These are phyloP conservation scores for Dactylis glomerata DNA, from an alignment of 176 grass and related monocot genomes.

Conservation along the genomic window DNA sequence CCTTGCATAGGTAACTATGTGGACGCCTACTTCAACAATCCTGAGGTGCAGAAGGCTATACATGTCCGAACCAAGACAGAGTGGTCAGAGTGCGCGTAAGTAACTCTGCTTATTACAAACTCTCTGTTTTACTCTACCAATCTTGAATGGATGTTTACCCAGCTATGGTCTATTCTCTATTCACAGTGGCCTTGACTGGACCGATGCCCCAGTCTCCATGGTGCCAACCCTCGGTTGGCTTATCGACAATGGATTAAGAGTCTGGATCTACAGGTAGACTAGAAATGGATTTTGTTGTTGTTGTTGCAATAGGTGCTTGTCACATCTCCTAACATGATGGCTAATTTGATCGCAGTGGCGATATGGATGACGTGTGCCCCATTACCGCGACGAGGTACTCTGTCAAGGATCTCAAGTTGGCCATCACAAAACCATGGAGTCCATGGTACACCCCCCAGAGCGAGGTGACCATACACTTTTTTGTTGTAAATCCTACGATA, in stretches of 20 bases:
- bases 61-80: conserved; percentile 23
- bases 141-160: too few species aligned
- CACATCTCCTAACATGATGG: background rate
- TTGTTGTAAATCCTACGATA: background rate
- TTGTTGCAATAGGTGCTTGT: background rate
- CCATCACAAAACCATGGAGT: conserved; percentile 35
- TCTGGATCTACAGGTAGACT: conserved; percentile 47
- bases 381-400: conserved; percentile 53
- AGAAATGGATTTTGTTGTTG: background rate
- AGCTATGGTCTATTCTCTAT: background rate
- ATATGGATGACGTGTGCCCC: conserved; percentile 38
- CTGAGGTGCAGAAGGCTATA: conserved; percentile 44
- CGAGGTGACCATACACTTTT: conserved; percentile 22
- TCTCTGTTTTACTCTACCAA: background rate
- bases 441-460: conserved; percentile 45
- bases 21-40: conserved; percentile 26
- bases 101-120: background rate
- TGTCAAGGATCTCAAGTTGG: conserved; percentile 34
- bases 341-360: conserved; percentile 30
- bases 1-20: conserved; percentile 23
- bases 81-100: conserved; percentile 38
- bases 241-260: conserved; percentile 12
- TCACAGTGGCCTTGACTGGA: background rate
- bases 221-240: conserved; percentile 21
- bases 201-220: background rate